A percentile compares a stretch with the other conserved stretches of the same genome.
Conservation (phyloP, 345 rosid genomes). For the Syzygium oleosum region DNA sequence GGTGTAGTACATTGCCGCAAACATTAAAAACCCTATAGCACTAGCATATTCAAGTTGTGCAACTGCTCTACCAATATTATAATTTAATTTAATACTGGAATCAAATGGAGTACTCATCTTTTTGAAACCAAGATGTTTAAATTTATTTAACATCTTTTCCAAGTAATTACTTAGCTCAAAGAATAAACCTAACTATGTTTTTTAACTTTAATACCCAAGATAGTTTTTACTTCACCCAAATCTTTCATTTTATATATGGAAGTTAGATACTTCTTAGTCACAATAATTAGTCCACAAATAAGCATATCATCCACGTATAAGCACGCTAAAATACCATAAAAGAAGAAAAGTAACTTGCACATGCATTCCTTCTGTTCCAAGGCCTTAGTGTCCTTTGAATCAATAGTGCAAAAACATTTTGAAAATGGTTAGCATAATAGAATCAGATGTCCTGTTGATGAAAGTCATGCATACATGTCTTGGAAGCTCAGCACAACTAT, state of each 20-base stretch:
- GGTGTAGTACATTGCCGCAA: too few species aligned
- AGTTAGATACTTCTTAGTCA: not conserved
- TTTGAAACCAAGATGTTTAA: too few species aligned
- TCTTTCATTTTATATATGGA: too few species aligned
- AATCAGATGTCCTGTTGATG: conserved; percentile 7
- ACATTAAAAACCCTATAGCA: too few species aligned
- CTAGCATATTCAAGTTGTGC: too few species aligned
- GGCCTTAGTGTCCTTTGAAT: not conserved
- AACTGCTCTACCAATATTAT: too few species aligned
- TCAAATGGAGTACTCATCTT: too few species aligned
- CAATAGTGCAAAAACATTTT: not conserved
- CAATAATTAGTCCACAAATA: too few species aligned
- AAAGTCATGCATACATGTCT: conserved; percentile 11
- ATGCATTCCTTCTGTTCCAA: not conserved
- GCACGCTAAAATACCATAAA: not conserved
- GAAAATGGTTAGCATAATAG: not conserved
- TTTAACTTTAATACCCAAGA: not conserved
- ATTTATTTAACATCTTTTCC: too few species aligned
- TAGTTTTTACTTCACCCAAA: not conserved
- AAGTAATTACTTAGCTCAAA: too few species aligned
- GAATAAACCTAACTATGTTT: too few species aligned
- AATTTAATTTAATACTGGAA: too few species aligned
- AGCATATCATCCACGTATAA: not conserved
- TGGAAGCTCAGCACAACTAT: conserved; percentile 10
- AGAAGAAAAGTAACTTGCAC: not conserved